Evolutionary conservation across 179 eudicot species (phyloP), one percentile per base, ranked within the genome.

Genomic region (Nepenthes alata): DNA sequence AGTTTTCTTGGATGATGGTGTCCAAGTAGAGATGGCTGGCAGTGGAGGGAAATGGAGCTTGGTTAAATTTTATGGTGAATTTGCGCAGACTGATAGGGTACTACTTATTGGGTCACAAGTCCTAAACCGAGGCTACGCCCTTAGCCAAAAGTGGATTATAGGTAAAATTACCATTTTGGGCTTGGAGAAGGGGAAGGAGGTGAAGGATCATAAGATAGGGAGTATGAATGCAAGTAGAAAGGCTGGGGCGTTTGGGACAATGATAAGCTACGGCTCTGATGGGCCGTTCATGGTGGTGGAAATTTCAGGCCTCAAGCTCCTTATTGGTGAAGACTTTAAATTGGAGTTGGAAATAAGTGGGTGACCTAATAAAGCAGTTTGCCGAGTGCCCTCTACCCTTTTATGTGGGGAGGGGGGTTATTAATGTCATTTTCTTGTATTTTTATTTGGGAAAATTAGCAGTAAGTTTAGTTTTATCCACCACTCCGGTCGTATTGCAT

Each of bases 1-100:
- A n/a, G 74, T 85, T 38, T 89, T 89, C 80, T 61, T 89, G 80
- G 97, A 89, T 37, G 63, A 85, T 7, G 97, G 95, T 13, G 89
- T 83, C 53, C 85, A 80, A 1, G 48, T 79, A 47, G 72, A 76
- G 37, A 75, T 87, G 79, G 95, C 80, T 6, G 77, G 61, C 15
- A 62, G 62, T 4, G 73, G 72, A 53, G 87, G 82, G 53, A 73
- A 35, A 12, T 87, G 97, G 97, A 78, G 65, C 39, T 65, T 78
- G 5, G 84, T 74, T 3, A 75, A 50, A 37, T 78, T 89, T 64
- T 55, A 71, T 5, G 80, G 81, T 1, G 53, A 52, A 34, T 2
- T 72, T 2, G 62, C 37, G n/a, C 56, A 64, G 41, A 55, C 67
- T n/a, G 36, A 3, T 57, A 65, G 25, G 15, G 41, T 82, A 25